Conservation (phyloP, 1,284 basidiomycete genomes). For the Ganoderma sp. region DNA sequence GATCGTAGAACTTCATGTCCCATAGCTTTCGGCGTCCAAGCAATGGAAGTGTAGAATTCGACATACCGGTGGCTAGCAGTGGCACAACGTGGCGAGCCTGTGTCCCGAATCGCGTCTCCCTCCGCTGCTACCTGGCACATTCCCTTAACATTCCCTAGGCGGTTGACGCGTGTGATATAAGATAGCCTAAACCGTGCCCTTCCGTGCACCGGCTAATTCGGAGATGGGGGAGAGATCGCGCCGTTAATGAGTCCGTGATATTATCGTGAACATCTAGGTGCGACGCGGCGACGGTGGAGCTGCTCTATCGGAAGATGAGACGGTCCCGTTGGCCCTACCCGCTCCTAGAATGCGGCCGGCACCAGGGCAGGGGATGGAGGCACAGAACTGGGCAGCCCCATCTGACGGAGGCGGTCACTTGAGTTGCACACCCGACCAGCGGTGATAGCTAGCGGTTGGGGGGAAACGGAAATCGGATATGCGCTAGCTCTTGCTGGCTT, state of each 20-base stretch:
- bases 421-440: background rate
- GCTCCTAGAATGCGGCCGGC: conserved; percentile 11
- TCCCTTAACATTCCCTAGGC: background rate
- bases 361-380: conserved; percentile 11
- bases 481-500: conserved; percentile 20
- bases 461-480: background rate
- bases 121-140: background rate
- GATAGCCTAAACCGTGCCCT: background rate
- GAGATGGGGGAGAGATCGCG: conserved; percentile 6
- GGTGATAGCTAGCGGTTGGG: background rate
- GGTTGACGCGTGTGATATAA: background rate
- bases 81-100: background rate
- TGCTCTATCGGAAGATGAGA: conserved; percentile 8
- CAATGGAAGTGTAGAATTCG: conserved; percentile 1
- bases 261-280: conserved; percentile 4
- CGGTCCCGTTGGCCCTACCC: background rate
- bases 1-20: conserved; percentile 10
- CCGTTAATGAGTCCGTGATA: background rate
- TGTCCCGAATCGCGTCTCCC: background rate
- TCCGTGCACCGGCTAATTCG: conserved; percentile 14
- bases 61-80: background rate
- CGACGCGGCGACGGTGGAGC: conserved; percentile 9
- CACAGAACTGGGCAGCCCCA: background rate
- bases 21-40: background rate
- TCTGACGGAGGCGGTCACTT: background rate